Conservation (phyloP, 768 basidiomycete genomes). For the Russula lepida region DNA sequence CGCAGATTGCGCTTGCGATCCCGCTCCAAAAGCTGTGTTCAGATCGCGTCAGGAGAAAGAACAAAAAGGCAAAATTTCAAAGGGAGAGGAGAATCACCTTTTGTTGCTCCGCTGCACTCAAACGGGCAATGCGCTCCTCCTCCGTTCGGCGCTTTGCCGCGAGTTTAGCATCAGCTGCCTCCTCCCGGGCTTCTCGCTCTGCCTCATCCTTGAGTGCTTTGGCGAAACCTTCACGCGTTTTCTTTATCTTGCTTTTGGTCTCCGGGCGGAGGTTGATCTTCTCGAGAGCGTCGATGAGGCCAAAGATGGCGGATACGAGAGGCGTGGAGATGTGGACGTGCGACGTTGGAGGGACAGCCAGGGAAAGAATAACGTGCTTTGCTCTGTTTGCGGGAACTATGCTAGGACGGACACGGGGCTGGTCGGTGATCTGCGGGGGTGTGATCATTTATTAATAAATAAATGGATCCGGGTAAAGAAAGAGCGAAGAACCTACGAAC, state of each 20-base stretch:
- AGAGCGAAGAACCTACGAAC: constrained; percentile 34
- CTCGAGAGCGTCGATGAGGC: constrained; percentile 61
- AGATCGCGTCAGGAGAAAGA: background rate
- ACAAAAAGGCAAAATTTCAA: constrained; percentile 4
- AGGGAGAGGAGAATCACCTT: constrained; percentile 43
- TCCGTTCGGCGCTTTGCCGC: constrained; percentile 66
- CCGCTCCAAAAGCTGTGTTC: constrained; percentile 52
- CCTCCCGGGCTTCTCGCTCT: constrained; percentile 60
- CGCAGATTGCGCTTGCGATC: constrained; percentile 65
- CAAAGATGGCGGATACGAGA: constrained; percentile 62
- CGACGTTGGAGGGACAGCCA: constrained; percentile 45
- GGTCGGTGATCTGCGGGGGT: constrained; percentile 62
- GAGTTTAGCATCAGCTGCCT: constrained; percentile 61
- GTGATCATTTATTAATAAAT: constrained; percentile 4
- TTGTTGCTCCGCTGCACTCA: constrained; percentile 74
- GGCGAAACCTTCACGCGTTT: constrained; percentile 62
- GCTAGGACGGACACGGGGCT: constrained; percentile 63
- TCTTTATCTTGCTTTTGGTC: constrained; percentile 69
- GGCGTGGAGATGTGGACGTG: constrained; percentile 43
- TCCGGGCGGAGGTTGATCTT: constrained; percentile 60
- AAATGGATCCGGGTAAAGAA: constrained; percentile 4
- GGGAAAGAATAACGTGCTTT: constrained; percentile 68
- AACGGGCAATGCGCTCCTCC: constrained; percentile 61
- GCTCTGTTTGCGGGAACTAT: constrained; percentile 41
- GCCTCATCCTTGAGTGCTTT: constrained; percentile 60